Percentiles rank a stretch among this genome's conserved stretches.
Evolutionary conservation across 1,284 basidiomycete species (phyloP).

Genomic region (Tausonia pullulans): DNA sequence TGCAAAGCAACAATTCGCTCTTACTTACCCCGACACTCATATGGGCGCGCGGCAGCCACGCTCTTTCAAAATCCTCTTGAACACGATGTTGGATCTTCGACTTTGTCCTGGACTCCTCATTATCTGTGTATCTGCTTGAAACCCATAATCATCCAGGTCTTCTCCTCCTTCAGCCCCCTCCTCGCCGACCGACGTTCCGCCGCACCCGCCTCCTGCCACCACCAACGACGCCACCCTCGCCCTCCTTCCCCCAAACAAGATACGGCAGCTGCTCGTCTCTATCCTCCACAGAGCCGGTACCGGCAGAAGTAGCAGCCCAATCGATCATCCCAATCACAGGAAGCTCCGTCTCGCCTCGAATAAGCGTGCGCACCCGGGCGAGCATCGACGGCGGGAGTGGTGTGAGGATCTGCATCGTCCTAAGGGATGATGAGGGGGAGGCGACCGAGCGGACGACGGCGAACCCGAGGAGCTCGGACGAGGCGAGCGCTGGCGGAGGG

Average conservation of each 20-base stretch:
- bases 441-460: constrained; percentile 59
- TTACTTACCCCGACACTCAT: too few relatives aligned
- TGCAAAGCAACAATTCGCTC: too few relatives aligned
- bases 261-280: constrained; percentile 58
- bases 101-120: too few relatives aligned
- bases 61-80: too few relatives aligned
- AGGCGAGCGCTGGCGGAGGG: constrained; percentile 44
- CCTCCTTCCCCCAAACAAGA: constrained; percentile 61
- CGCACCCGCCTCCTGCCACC: constrained; percentile 60
- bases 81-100: too few relatives aligned
- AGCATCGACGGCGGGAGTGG: constrained; percentile 49
- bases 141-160: too few relatives aligned
- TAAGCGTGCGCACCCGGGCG: constrained; percentile 41
- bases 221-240: constrained; percentile 45
- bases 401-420: constrained; percentile 57
- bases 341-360: constrained; percentile 78
- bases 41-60: too few relatives aligned
- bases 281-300: constrained; percentile 39
- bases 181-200: constrained; percentile 69
- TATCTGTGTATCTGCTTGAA: too few relatives aligned
- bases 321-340: constrained; percentile 82
- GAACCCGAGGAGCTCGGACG: constrained; percentile 54
- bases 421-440: constrained; percentile 22
- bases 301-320: constrained; percentile 34
- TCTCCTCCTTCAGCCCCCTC: too few relatives aligned